Percentiles rank a stretch among this genome's conserved stretches.
These are phyloP conservation scores for Cyclostephanos tholiformis DNA, from an alignment of 108 stramenopile genomes.

Conservation along the genomic window DNA sequence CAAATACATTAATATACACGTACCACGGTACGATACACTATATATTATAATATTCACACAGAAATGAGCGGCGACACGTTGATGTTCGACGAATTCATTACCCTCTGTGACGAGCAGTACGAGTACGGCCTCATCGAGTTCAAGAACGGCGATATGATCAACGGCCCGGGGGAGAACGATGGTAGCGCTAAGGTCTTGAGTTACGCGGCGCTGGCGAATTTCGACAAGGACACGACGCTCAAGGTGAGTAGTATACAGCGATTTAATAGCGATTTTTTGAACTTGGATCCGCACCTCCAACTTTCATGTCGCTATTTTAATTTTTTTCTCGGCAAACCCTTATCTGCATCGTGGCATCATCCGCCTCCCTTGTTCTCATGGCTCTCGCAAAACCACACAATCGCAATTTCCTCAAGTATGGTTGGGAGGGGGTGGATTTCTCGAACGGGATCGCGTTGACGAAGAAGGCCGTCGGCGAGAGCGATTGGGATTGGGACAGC, in stretches of 20 bases:
- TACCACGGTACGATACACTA: too few relatives aligned
- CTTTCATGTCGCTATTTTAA: too few relatives aligned
- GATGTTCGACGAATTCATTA: constrained; percentile 84
- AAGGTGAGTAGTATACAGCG: constrained; percentile 49
- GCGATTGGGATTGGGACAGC: constrained; percentile 81
- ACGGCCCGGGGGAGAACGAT: constrained; percentile 84
- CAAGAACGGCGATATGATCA: constrained; percentile 83
- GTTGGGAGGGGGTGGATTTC: constrained; percentile 80
- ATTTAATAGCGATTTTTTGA: too few relatives aligned
- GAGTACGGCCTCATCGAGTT: constrained; percentile 78
- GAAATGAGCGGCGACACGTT: constrained; percentile 79
- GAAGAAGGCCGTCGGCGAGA: constrained; percentile 72
- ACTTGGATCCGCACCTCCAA: too few relatives aligned
- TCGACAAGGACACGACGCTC: constrained; percentile 84
- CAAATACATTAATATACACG: background rate
- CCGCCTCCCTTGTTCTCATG: too few relatives aligned
- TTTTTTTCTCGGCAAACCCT: too few relatives aligned
- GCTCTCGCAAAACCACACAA: too few relatives aligned
- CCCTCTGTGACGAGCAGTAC: constrained; percentile 76
- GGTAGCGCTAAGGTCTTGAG: constrained; percentile 82
- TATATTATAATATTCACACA: too few relatives aligned
- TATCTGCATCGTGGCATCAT: too few relatives aligned
- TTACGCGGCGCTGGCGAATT: constrained; percentile 77
- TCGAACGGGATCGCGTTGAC: constrained; percentile 89
- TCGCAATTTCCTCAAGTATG: constrained; percentile 84